Conservation (phyloP, 306 rosid species). For the Casuarina cunninghamiana region DNA sequence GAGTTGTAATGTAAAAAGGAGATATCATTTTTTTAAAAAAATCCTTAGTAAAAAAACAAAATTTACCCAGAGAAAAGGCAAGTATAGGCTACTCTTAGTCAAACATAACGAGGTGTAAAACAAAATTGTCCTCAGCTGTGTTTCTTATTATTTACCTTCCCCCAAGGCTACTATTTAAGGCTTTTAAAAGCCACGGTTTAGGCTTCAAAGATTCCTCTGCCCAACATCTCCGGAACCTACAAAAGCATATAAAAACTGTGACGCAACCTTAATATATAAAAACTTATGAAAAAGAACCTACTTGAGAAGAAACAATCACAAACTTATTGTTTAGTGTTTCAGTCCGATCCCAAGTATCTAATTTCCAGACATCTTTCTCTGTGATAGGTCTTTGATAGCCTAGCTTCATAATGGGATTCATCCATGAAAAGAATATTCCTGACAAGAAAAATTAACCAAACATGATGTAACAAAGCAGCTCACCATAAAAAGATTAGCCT, state of each 20-base stretch:
- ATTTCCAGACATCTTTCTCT: slow-evolving; percentile 90
- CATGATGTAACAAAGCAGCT: slow-evolving; percentile 21
- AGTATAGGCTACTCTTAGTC: neutral
- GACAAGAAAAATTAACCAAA: slow-evolving; percentile 24
- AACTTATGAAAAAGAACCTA: neutral
- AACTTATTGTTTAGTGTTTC: slow-evolving; percentile 72
- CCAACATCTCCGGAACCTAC: slow-evolving; percentile 86
- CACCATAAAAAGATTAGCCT: slow-evolving; percentile 12
- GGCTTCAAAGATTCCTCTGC: slow-evolving; percentile 66
- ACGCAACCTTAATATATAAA: slow-evolving; percentile 16
- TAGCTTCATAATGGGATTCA: slow-evolving; percentile 75
- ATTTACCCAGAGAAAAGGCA: neutral
- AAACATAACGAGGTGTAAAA: neutral
- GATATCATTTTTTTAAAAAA: neutral
- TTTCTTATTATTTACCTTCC: slow-evolving; percentile 60
- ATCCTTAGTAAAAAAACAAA: neutral
- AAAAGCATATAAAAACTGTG: slow-evolving; percentile 26
- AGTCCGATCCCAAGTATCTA: slow-evolving; percentile 86
- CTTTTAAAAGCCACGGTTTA: slow-evolving; percentile 92
- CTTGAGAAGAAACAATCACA: slow-evolving; percentile 21
- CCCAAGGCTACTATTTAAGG: slow-evolving; percentile 80
- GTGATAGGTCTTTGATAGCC: slow-evolving; percentile 83
- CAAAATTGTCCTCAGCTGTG: slow-evolving; percentile 15
- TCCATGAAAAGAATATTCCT: slow-evolving; percentile 75
- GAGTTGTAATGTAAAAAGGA: neutral